Percentiles rank a stretch among this genome's conserved stretches.
phyloP scores from a whole-genome alignment of 75 land plant species.

The Pseudotsuga menziesii region DNA sequence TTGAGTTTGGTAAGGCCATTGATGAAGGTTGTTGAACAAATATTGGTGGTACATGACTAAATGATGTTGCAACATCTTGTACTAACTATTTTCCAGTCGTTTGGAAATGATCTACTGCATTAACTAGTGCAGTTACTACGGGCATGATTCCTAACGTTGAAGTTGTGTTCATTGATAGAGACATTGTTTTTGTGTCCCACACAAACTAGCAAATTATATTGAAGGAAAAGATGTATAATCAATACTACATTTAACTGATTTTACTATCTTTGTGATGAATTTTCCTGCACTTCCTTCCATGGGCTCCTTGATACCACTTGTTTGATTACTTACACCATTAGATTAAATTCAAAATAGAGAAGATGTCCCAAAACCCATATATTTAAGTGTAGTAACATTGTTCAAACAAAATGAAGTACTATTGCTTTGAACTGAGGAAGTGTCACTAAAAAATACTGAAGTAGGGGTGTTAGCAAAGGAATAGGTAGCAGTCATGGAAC shows the following conservation, averaged over 20 bases:
- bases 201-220: not conserved
- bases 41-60: not conserved
- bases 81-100: constrained; percentile 4
- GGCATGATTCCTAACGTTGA: not conserved
- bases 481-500: not conserved
- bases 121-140: not conserved
- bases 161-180: not conserved
- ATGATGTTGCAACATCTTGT: not conserved
- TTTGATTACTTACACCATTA: not conserved
- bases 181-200: not conserved
- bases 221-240: not conserved
- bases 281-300: not conserved
- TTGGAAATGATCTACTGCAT: not conserved
- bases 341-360: not conserved
- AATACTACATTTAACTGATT: not conserved
- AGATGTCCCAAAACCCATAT: not conserved
- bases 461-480: not conserved
- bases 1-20: not conserved
- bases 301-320: not conserved
- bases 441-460: not conserved
- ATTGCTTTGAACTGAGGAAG: not conserved
- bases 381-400: not conserved
- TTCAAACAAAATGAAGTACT: not conserved
- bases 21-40: constrained; percentile 3
- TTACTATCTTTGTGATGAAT: not conserved